phyloP scores from a whole-genome alignment of 352 stramenopile species.

The Globisporangium megalacanthum region DNA sequence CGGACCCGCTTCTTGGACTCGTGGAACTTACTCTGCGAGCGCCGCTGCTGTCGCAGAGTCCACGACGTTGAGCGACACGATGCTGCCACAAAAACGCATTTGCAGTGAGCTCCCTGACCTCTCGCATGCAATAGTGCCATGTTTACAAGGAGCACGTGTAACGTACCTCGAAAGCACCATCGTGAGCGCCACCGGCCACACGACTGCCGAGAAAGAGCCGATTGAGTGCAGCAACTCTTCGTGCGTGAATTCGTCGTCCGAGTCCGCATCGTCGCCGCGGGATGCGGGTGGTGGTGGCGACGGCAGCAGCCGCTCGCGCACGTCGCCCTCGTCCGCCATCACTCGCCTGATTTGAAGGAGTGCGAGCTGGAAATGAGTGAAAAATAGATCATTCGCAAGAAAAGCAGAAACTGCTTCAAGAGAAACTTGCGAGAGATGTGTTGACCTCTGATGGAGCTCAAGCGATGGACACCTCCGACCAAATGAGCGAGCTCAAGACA shows the following conservation, averaged over 20 bases:
- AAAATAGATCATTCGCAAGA: too few relatives aligned
- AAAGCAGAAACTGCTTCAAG: too few relatives aligned
- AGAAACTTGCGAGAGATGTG: too few relatives aligned
- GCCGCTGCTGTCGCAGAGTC: conserved; percentile 67
- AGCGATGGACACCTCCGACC: too few relatives aligned
- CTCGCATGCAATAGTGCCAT: neutral
- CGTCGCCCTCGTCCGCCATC: conserved; percentile 19
- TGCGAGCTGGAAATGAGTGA: too few relatives aligned
- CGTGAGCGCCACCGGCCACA: conserved; percentile 71
- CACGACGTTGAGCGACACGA: conserved; percentile 79
- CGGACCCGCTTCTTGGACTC: neutral
- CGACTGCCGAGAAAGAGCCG: conserved; percentile 78
- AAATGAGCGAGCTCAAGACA: too few relatives aligned
- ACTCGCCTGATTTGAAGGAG: neutral
- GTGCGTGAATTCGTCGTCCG: conserved; percentile 54
- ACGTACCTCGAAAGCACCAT: conserved; percentile 77
- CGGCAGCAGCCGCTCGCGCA: conserved; percentile 42
- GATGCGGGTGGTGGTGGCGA: neutral
- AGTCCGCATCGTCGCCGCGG: conserved; percentile 13
- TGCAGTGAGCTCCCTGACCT: neutral
- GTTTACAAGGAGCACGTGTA: neutral
- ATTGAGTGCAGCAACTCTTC: conserved; percentile 83
- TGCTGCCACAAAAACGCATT: conserved; percentile 19
- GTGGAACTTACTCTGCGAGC: conserved; percentile 48
- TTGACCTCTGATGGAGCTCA: too few relatives aligned